phyloP scores from a whole-genome alignment of 2,329 filamentous ascomycete genomes.

The Botrytis squamosa region DNA sequence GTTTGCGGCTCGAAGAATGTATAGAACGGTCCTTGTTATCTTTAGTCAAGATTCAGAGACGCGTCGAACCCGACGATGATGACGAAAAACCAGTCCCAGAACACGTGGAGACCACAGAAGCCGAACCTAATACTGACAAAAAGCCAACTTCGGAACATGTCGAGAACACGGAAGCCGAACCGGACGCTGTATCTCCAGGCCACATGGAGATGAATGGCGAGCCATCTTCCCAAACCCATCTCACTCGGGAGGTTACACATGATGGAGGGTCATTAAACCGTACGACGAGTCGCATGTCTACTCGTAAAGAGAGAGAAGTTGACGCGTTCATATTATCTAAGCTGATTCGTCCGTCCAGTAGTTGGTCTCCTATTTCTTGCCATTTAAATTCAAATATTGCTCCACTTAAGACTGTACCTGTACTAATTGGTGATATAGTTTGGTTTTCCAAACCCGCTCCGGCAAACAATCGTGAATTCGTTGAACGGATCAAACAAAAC shows the following conservation, averaged over 20 bases:
- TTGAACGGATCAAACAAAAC: constrained; percentile 74
- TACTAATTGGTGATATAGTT: constrained; percentile 53
- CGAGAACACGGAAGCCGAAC: constrained; percentile 29
- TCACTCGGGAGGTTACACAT: constrained; percentile 16
- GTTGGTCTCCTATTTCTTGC: constrained; percentile 51
- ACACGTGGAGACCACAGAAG: constrained; percentile 32
- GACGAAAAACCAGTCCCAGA: constrained; percentile 29
- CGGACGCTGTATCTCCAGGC: constrained; percentile 31
- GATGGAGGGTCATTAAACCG: constrained; percentile 41
- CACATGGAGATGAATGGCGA: background rate
- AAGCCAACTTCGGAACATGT: constrained; percentile 30
- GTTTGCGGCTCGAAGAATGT: constrained; percentile 84
- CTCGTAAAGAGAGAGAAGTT: constrained; percentile 48
- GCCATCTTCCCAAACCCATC: background rate
- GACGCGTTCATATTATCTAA: constrained; percentile 82
- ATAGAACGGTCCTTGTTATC: constrained; percentile 89
- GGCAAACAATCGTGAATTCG: constrained; percentile 73
- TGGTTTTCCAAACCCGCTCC: constrained; percentile 77
- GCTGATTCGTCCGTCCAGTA: constrained; percentile 82
- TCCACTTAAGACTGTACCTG: constrained; percentile 19
- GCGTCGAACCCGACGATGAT: constrained; percentile 52
- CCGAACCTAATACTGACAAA: constrained; percentile 21
- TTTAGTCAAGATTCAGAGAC: constrained; percentile 81
- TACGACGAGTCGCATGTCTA: constrained; percentile 32
- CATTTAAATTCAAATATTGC: constrained; percentile 26